A percentile compares a stretch with the other conserved stretches of the same genome.
phyloP scores from a whole-genome alignment of 345 rosid genomes.

The Aurinia saxatilis region DNA sequence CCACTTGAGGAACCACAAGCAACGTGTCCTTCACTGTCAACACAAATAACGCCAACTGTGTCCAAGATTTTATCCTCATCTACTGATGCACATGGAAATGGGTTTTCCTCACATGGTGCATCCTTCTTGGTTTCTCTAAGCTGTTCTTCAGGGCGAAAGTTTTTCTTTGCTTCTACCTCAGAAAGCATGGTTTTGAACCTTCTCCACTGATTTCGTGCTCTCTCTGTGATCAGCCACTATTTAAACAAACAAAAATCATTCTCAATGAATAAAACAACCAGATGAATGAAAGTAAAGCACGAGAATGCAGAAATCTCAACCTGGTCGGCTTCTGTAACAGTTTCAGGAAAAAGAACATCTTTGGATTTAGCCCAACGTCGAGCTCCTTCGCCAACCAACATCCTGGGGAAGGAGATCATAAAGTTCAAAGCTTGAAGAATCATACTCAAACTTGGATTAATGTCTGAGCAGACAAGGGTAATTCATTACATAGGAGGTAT shows the following conservation, averaged over 20 bases:
- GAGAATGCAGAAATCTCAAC: slow-evolving; percentile 25
- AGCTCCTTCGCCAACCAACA: slow-evolving; percentile 97
- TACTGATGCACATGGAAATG: not conserved
- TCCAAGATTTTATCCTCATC: slow-evolving; percentile 66
- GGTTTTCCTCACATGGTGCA: slow-evolving; percentile 26
- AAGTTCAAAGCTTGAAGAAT: not conserved
- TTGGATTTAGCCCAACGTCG: slow-evolving; percentile 65
- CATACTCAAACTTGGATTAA: not conserved
- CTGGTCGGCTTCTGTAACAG: slow-evolving; percentile 57
- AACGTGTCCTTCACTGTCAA: slow-evolving; percentile 72
- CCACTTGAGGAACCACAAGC: slow-evolving; percentile 94
- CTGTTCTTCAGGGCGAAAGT: slow-evolving; percentile 10
- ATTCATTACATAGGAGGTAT: slow-evolving; percentile 78
- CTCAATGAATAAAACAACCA: not conserved
- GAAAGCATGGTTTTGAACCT: slow-evolving; percentile 64
- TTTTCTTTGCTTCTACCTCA: slow-evolving; percentile 36
- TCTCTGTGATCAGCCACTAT: slow-evolving; percentile 85
- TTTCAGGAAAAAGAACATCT: slow-evolving; percentile 45
- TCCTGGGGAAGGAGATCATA: slow-evolving; percentile 36
- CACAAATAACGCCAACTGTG: slow-evolving; percentile 92
- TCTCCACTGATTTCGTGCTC: slow-evolving; percentile 72
- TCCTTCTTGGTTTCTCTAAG: slow-evolving; percentile 18
- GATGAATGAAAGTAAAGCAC: not conserved
- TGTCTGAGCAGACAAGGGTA: slow-evolving; percentile 4
- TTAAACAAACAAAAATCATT: slow-evolving; percentile 6